Conservation (phyloP, 2,329 filamentous ascomycete genomes). For the Xylariomycetidae sp. region DNA sequence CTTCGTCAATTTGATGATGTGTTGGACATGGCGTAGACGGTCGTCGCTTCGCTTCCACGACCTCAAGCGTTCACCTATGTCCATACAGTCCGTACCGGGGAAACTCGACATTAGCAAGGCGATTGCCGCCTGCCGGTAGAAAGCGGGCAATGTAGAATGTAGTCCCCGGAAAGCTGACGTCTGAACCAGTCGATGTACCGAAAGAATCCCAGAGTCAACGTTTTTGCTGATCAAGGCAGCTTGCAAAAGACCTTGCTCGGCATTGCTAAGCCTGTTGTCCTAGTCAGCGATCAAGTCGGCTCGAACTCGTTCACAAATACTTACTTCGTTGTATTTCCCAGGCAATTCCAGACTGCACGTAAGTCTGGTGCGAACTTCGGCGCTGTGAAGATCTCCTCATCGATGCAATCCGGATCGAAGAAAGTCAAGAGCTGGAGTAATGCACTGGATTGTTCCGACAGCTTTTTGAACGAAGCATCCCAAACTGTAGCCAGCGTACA, state of each 20-base stretch:
- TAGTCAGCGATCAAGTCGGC: background rate
- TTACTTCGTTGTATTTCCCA: slow-evolving; percentile 25
- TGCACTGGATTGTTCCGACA: slow-evolving; percentile 13
- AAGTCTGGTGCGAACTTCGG: slow-evolving; percentile 4
- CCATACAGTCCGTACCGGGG: slow-evolving; percentile 19
- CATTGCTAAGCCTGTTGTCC: slow-evolving; percentile 14
- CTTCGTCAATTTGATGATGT: slow-evolving; percentile 17
- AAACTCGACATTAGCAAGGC: slow-evolving; percentile 21
- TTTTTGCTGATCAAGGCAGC: slow-evolving; percentile 16
- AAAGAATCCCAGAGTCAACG: slow-evolving; percentile 11
- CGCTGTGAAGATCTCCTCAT: slow-evolving; percentile 20
- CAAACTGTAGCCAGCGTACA: slow-evolving; percentile 26
- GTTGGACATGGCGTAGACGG: slow-evolving; percentile 25
- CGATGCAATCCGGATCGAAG: slow-evolving; percentile 23
- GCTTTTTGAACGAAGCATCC: slow-evolving; percentile 21
- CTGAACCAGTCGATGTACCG: slow-evolving; percentile 21
- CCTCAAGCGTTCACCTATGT: slow-evolving; percentile 21
- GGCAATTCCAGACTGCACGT: slow-evolving; percentile 16
- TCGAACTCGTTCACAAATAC: slow-evolving; percentile 4
- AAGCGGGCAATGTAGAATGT: slow-evolving; percentile 6
- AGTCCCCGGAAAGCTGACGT: slow-evolving; percentile 12
- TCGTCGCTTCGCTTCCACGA: slow-evolving; percentile 24
- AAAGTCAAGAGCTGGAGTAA: slow-evolving; percentile 22
- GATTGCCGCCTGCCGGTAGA: slow-evolving; percentile 11
- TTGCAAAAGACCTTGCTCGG: slow-evolving; percentile 14